A percentile compares a stretch with the other conserved stretches of the same genome.
phyloP scores from a whole-genome alignment of 129 eudicot species.

The Logfia minima region DNA sequence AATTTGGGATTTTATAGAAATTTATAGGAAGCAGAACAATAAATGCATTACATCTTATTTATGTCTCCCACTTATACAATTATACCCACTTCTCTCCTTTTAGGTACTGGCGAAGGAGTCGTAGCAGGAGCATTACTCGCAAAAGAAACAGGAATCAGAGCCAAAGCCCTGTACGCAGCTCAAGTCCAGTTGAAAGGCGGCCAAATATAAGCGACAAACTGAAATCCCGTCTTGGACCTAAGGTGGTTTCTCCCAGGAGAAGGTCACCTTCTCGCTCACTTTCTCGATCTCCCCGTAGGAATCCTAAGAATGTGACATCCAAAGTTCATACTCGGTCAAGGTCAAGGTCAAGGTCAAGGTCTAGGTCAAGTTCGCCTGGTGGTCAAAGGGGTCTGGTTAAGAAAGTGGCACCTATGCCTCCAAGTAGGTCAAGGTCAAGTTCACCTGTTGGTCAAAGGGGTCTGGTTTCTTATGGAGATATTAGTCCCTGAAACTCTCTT shows the following conservation, averaged over 20 bases:
- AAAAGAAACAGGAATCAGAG: slow-evolving; percentile 45
- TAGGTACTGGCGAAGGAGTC: slow-evolving; percentile 68
- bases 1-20: neutral
- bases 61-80: neutral
- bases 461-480: slow-evolving; percentile 85
- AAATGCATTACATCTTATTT: neutral
- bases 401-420: slow-evolving; percentile 47
- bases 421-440: slow-evolving; percentile 43
- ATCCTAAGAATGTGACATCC: slow-evolving; percentile 35
- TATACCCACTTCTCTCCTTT: neutral
- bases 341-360: slow-evolving; percentile 37
- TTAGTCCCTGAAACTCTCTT: slow-evolving; percentile 44
- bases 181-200: slow-evolving; percentile 53
- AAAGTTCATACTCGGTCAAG: slow-evolving; percentile 43
- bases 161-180: slow-evolving; percentile 65
- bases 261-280: slow-evolving; percentile 56
- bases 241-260: slow-evolving; percentile 33
- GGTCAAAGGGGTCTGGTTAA: slow-evolving; percentile 4
- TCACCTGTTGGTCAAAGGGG: slow-evolving; percentile 75
- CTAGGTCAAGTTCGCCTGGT: slow-evolving; percentile 15
- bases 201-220: slow-evolving; percentile 63
- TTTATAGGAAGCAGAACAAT: neutral
- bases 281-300: slow-evolving; percentile 52
- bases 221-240: slow-evolving; percentile 82
- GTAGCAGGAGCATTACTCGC: slow-evolving; percentile 65